Base-by-base conservation (phyloP, 495 filamentous ascomycete species). In the Lineolata rhizophorae region DNA sequence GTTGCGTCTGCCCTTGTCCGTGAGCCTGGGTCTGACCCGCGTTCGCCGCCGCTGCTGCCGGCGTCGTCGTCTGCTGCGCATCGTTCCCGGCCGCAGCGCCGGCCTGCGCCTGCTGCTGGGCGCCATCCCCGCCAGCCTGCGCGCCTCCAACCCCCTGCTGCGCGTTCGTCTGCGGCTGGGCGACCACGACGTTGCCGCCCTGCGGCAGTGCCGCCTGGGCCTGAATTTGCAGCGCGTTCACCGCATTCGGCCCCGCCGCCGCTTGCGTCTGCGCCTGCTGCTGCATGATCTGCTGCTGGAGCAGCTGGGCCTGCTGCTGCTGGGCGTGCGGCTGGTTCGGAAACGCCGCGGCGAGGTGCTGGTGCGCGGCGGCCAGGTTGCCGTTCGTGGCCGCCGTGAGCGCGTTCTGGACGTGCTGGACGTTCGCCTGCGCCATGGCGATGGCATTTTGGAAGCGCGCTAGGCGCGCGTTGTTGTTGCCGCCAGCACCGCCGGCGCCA, bases 401-500 rank as follows among this genome's bases (percentile, higher is more conserved):
- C n/a, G 22, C 22, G 22, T 25, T 25, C 22, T 25, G 22, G 6
- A 25, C 6, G 6, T 25, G 22, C 22, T 25, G 22, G 22, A 25
- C 6, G 6, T 25, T 6, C 22, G 6, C 6, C 22, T 25, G 22
- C 6, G n/a, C n/a, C n/a, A n/a, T n/a, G n/a, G n/a, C n/a, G n/a
- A n/a, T n/a, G n/a, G n/a, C n/a, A n/a, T n/a, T n/a, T n/a, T n/a
- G n/a, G n/a, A n/a, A n/a, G n/a, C n/a, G n/a, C n/a, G n/a, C n/a
- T n/a, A n/a, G 29, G 40, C 11, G 20, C 35, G 34, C 4, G 35
- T 35, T 40, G 10, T 24, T 29, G 25, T 32, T 34, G 19, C 4
- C 28, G 18, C 13, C 29, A 17, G 31, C 30, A 35, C 37, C 36
- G 2, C n/a, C 40, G 8, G 8, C 8, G 28, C 14, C 14, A 15